Conservation (phyloP, 2,329 filamentous ascomycete species). For the Aureobasidium uvarum region DNA sequence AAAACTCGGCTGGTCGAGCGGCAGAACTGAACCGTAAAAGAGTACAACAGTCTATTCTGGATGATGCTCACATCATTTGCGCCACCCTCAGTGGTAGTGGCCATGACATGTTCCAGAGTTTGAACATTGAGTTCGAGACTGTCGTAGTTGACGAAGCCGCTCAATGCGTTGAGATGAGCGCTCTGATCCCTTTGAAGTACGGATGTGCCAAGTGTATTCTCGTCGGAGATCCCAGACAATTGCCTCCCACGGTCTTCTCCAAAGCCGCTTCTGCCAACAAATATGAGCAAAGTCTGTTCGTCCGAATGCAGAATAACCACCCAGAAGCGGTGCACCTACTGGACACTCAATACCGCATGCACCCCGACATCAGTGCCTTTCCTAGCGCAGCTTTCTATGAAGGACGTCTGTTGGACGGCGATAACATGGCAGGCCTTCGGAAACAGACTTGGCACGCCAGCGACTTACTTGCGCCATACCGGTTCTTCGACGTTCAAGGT, state of each 20-base stretch:
- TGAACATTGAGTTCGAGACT: conserved; percentile 96
- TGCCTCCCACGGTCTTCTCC: conserved; percentile 93
- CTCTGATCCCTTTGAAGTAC: conserved; percentile 95
- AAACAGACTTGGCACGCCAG: conserved; percentile 82
- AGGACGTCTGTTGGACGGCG: conserved; percentile 77
- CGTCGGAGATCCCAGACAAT: conserved; percentile 94
- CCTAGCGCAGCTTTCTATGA: conserved; percentile 94
- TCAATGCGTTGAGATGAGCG: conserved; percentile 95
- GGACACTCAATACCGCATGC: conserved; percentile 99
- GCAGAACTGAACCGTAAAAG: conserved; percentile 79
- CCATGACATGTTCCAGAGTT: conserved; percentile 93
- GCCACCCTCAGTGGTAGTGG: conserved; percentile 93
- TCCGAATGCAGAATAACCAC: conserved; percentile 94
- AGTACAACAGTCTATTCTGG: conserved; percentile 86
- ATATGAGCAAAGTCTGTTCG: conserved; percentile 97
- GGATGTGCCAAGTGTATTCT: conserved; percentile 95
- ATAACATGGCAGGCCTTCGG: conserved; percentile 74
- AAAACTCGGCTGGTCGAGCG: conserved; percentile 76
- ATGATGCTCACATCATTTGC: conserved; percentile 88
- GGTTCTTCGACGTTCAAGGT: conserved; percentile 95
- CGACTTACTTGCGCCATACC: conserved; percentile 80
- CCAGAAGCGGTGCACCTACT: conserved; percentile 85
- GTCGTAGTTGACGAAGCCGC: conserved; percentile 98
- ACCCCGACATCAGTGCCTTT: conserved; percentile 90
- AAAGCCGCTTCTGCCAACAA: conserved; percentile 88